Base-by-base conservation (phyloP, 1,284 basidiomycete genomes). In the Heterobasidion irregulare region DNA sequence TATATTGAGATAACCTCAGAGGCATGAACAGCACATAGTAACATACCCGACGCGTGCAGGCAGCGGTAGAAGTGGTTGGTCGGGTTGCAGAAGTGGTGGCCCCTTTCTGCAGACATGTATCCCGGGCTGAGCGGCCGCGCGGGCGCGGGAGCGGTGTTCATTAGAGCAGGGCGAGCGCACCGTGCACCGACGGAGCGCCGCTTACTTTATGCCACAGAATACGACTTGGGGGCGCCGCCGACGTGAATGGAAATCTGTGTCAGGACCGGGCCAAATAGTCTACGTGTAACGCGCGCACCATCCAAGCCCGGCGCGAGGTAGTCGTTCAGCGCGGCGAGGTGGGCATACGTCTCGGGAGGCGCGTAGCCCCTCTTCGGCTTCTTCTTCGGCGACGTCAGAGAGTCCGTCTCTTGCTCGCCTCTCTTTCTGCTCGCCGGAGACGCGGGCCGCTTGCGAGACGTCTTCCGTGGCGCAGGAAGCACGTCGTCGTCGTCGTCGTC, bases 171-270 rank as follows among this genome's bases (percentile, higher is more conserved):
- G 26, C 26, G 4, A 1, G 26, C 26, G 26, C 53, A 53, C 13
- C 45, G 26, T 34, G 18, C 6, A 46, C 13, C 10, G 26, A n/a
- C n/a, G n/a, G n/a, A 8, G 9, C 19, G 15, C 41, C 1, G 61
- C 74, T 59, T 59, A 84, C 83, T 85, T 86, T 56, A 86, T 85
- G 12, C 83, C 83, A 61, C 82, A 84, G 59, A 86, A 85, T 2
- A 86, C 59, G 34, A 85, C 83, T 85, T 53, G 0, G 48, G n/a
- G 10, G 58, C 45, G 34, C 33, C 32, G 19, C 43, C 41, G 26
- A 55, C 55, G 34, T 33, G 16, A 53, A 55, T 32, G 35, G 8
- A 41, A 7, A 26, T 6, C 4, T 26, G 26, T 5, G 26, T 26
- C 26, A 26, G 26, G 26, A 26, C 26, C 26, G 4, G 4, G 26